Percentiles rank a stretch among this genome's conserved stretches.
phyloP scores from a whole-genome alignment of 2,329 filamentous ascomycete species.

The Laburnicola sp. region DNA sequence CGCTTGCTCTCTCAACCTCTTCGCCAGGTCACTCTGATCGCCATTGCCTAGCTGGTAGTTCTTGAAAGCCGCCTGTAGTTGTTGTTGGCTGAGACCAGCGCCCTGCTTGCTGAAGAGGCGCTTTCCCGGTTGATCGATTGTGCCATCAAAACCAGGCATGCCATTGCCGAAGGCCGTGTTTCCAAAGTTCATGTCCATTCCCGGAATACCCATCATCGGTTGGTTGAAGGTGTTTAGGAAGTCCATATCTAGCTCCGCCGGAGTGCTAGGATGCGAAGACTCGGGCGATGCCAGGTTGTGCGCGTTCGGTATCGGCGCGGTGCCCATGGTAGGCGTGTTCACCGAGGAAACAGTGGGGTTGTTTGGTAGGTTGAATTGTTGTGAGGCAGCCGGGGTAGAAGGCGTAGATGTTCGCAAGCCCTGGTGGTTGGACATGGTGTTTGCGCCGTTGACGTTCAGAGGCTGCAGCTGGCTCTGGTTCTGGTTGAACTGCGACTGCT shows the following conservation, averaged over 20 bases:
- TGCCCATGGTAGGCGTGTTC: constrained; percentile 88
- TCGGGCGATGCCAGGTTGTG: constrained; percentile 64
- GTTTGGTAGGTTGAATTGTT: constrained; percentile 75
- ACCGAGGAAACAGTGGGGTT: constrained; percentile 97
- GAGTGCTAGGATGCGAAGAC: constrained; percentile 70
- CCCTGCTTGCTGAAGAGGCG: constrained; percentile 82
- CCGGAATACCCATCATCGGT: constrained; percentile 43
- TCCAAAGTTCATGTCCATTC: constrained; percentile 39
- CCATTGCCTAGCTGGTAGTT: constrained; percentile 68
- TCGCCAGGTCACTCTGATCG: constrained; percentile 71
- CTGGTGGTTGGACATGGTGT: constrained; percentile 68
- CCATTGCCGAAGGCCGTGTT: constrained; percentile 45
- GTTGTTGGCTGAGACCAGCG: constrained; percentile 68
- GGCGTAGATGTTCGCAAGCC: constrained; percentile 81
- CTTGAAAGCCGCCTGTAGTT: constrained; percentile 74
- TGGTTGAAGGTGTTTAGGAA: constrained; percentile 55
- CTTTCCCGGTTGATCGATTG: constrained; percentile 92
- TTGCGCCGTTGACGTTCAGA: constrained; percentile 79
- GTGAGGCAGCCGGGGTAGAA: constrained; percentile 73
- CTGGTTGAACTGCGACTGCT: constrained; percentile 59
- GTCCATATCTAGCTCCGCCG: constrained; percentile 74
- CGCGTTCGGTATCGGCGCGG: constrained; percentile 67
- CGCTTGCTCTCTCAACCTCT: constrained; percentile 66
- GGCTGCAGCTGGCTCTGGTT: constrained; percentile 64
- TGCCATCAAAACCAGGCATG: constrained; percentile 49